phyloP scores from a whole-genome alignment of 2,329 filamentous ascomycete species.

The Alternaria brassicae region DNA sequence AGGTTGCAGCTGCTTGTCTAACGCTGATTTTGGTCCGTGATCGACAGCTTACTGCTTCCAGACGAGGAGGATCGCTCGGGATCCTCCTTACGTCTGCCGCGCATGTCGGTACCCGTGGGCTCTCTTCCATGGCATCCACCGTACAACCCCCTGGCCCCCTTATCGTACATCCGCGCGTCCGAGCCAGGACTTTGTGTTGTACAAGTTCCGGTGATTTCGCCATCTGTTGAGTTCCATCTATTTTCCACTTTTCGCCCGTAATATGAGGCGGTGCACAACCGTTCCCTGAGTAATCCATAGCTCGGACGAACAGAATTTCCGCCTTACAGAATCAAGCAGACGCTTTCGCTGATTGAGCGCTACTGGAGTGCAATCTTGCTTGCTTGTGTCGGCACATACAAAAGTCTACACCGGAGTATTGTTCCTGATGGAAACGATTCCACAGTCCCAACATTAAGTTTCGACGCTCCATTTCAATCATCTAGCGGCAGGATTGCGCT shows the following conservation, averaged over 20 bases:
- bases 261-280: background rate
- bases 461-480: background rate
- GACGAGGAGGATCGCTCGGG: slow-evolving; percentile 11
- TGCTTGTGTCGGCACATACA: background rate
- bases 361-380: background rate
- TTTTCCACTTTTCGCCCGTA: background rate
- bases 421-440: background rate
- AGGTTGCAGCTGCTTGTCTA: background rate
- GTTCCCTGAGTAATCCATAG: background rate
- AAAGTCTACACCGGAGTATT: background rate
- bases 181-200: background rate
- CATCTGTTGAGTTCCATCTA: background rate
- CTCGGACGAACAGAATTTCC: background rate
- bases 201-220: background rate
- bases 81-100: background rate
- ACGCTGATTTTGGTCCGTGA: background rate
- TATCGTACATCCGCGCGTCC: background rate
- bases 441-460: background rate
- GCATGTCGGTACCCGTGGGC: background rate
- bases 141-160: background rate
- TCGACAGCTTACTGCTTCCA: slow-evolving; percentile 9
- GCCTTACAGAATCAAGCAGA: background rate
- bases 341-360: background rate
- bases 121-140: background rate
- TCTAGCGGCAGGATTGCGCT: background rate